Base-by-base conservation (phyloP, 352 stramenopile genomes). In the Phytophthora aleatoria region DNA sequence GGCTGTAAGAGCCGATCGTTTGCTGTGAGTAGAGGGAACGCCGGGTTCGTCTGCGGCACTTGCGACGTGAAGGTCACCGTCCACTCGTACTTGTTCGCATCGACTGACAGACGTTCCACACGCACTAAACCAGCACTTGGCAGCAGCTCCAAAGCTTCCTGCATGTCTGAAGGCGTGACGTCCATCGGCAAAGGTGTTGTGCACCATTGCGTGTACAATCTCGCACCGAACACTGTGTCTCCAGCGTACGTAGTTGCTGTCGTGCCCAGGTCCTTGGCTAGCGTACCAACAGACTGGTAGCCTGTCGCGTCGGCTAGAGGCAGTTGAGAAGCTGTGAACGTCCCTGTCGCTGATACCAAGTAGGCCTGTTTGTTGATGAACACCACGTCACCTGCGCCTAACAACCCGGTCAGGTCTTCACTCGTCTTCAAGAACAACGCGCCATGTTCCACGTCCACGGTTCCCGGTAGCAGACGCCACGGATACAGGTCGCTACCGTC, bases 61-160 rank as follows among this genome's bases (percentile, higher is more conserved):
- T 90, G 79, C 12, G 64, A 73, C 16, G 70, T 77, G 63, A 98
- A 98, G 10, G 94, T 98, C 31, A 99, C 82, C 13, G 67, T 79
- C 94, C 94, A 98, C 9, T 82, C 73, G 66, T 87, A 98, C 26
- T 82, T 92, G 53, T 88, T 89, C 3, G 74, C 75, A 3, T 42
- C 52, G 3, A 59, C 70, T 24, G 82, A 79, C 27, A 94, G 69
- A n/a, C 95, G 86, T 51, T 92, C 83, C 1, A 98, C 90, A 15
- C 96, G 83, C 5, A 98, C 91, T n/a, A 86, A 73, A 1, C 94
- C 94, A 24, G 97, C 57, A 50, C 89, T 94, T 10, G 92, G 81
- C 4, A 99, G 69, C 57, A 92, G 75, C 74, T 98, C 87, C 11
- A 99, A 55, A 3, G 92, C 88, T 12, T 79, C 77, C 50, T 94